phyloP scores from a whole-genome alignment of 1,139 yeast species.

The Lodderomyces beijingensis region DNA sequence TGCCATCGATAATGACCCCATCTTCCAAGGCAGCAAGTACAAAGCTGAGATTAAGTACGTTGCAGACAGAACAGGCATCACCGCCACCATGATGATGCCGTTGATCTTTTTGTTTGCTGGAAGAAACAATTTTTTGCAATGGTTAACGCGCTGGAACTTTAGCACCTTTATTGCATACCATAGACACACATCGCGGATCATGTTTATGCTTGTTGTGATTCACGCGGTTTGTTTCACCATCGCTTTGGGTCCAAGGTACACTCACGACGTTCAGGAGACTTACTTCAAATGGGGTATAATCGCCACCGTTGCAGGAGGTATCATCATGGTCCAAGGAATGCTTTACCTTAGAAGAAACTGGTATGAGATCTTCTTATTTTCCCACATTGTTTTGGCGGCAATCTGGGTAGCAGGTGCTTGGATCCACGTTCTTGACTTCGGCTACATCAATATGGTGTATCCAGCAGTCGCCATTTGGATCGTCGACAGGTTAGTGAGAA shows the following conservation, averaged over 20 bases:
- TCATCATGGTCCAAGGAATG: conserved; percentile 37
- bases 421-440: conserved; percentile 37
- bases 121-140: conserved; percentile 38
- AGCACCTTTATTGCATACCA: conserved; percentile 36
- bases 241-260: conserved; percentile 5
- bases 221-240: conserved; percentile 40
- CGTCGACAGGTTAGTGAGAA: conserved; percentile 38
- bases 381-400: conserved; percentile 40
- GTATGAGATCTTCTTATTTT: conserved; percentile 41
- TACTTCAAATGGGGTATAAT: conserved; percentile 23
- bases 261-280: conserved; percentile 2
- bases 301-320: conserved; percentile 29
- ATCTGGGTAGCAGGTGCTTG: conserved; percentile 40
- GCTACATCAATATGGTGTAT: conserved; percentile 36
- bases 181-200: conserved; percentile 35
- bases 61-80: conserved; percentile 32
- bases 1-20: conserved; percentile 20
- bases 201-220: conserved; percentile 22
- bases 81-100: conserved; percentile 28
- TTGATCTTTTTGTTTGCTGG: conserved; percentile 40
- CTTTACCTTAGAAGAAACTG: conserved; percentile 35
- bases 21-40: conserved; percentile 11
- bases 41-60: conserved; percentile 22
- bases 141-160: conserved; percentile 37
- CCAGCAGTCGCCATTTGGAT: conserved; percentile 42